Percentiles rank a stretch among this genome's conserved stretches.
Conservation (phyloP, 179 eudicot genomes). For the Beta macrorhiza region DNA sequence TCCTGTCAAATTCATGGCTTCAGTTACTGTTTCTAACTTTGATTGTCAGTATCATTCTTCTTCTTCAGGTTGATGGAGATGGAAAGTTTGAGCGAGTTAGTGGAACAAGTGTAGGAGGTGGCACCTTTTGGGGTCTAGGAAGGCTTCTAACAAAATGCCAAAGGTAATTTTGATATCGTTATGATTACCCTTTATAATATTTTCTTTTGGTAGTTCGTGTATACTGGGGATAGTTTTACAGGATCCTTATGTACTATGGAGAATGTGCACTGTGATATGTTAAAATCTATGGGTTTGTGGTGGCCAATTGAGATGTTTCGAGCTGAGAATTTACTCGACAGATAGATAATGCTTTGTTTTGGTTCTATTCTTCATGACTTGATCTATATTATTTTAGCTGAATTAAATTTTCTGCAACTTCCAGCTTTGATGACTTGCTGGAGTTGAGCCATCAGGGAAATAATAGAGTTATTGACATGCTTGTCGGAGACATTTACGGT, state of each 20-base stretch:
- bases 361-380: background rate
- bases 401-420: background rate
- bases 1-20: background rate
- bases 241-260: background rate
- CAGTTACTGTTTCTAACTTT: background rate
- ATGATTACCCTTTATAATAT: background rate
- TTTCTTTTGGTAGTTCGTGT: background rate
- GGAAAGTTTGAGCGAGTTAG: constrained; percentile 83
- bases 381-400: background rate
- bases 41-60: constrained; percentile 12
- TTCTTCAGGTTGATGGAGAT: constrained; percentile 83
- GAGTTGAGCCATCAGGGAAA: constrained; percentile 83
- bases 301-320: background rate
- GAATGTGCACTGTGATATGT: background rate
- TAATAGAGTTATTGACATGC: constrained; percentile 93
- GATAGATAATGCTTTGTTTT: background rate
- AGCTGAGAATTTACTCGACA: background rate
- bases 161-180: constrained; percentile 45
- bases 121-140: constrained; percentile 94
- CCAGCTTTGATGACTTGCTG: constrained; percentile 93
- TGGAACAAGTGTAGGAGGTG: constrained; percentile 96
- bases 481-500: constrained; percentile 95
- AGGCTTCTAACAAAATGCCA: constrained; percentile 83
- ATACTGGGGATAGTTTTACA: background rate
- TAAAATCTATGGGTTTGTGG: background rate